Base-by-base conservation (phyloP, 164 flowering plant genomes). In the Cinnamomum micranthum region DNA sequence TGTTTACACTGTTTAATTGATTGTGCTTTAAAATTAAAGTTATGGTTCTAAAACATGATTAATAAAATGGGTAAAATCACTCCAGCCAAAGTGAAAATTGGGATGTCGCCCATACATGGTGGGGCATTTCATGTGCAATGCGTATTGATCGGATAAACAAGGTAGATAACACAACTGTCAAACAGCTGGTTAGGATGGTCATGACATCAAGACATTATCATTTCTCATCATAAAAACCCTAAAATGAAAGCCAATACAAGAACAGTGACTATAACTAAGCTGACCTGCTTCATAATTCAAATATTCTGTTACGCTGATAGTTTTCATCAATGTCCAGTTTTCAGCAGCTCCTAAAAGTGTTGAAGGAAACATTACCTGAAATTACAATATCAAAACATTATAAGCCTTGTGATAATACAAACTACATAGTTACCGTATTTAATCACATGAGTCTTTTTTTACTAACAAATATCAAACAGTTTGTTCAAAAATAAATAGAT, bases 301-400 rank as follows among this genome's bases (percentile, higher is more conserved):
- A 76, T 93, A 95, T 73, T 95, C 97, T 19, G 99, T 95, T 35
- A 90, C 98, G 84, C 97, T 93, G 55, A 95, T 91, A 33, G 90
- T 93, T 80, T 92, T 93, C 98, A 93, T 90, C 81, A 92, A 65
- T 17, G 99, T 95, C 98, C 98, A 95, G 64, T 84, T 86, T 81
- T 95, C 98, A 65, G 85, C 91, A 72, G 98, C 91, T 70, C 97
- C 99, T 76, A 95, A 77, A 77, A 91, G 93, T 19, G 92, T 87
- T 33, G 97, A 90, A 55, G 98, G 98, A 84, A 95, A 95, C 89
- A 93, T 88, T 50, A 95, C 98, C 99, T 95, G 86, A 68, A 77
- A 75, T 31, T 58, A n/a, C 9, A 31, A 14, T 47, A 47, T 50
- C 25, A 23, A 41, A 12, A 69, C 13, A 69, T 23, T n/a, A 9